Conservation (phyloP, 768 basidiomycete genomes). For the Clathrus columnatus region DNA sequence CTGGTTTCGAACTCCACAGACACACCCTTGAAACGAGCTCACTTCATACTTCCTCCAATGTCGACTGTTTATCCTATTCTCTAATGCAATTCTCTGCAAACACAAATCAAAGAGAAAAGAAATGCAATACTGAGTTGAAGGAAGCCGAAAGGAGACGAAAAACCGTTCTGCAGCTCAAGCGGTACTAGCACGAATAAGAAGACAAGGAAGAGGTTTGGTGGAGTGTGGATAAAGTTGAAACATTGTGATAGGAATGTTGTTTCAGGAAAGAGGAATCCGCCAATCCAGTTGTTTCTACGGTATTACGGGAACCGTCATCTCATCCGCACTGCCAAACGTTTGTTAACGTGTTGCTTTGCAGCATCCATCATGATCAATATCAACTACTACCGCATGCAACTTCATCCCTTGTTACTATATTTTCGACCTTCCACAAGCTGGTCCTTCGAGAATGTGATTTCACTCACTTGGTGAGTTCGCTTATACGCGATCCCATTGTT, state of each 20-base stretch:
- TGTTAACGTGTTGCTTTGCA: slow-evolving; percentile 23
- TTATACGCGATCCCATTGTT: too few species aligned
- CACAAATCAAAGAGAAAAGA: slow-evolving; percentile 71
- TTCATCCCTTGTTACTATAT: slow-evolving; percentile 80
- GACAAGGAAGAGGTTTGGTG: slow-evolving; percentile 60
- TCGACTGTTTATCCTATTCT: slow-evolving; percentile 88
- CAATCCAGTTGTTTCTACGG: slow-evolving; percentile 53
- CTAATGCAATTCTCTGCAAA: slow-evolving; percentile 73
- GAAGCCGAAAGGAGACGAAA: slow-evolving; percentile 61
- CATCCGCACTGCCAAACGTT: slow-evolving; percentile 20
- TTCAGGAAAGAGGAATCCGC: slow-evolving; percentile 64
- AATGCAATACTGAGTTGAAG: slow-evolving; percentile 62
- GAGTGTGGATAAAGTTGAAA: slow-evolving; percentile 75
- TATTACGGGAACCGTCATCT: slow-evolving; percentile 53
- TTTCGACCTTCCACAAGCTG: slow-evolving; percentile 74
- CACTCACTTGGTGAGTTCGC: slow-evolving; percentile 59
- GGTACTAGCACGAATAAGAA: slow-evolving; percentile 26
- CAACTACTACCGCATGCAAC: slow-evolving; percentile 63
- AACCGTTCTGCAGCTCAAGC: slow-evolving; percentile 45
- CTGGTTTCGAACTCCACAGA: slow-evolving; percentile 34
- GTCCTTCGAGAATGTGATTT: slow-evolving; percentile 82
- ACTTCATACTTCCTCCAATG: slow-evolving; percentile 84
- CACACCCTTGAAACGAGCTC: slow-evolving; percentile 73
- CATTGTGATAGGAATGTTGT: slow-evolving; percentile 83
- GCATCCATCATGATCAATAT: slow-evolving; percentile 45